These are phyloP conservation scores for Eucalyptus erythrocorys DNA, from an alignment of 345 rosid genomes.

Conservation along the genomic window DNA sequence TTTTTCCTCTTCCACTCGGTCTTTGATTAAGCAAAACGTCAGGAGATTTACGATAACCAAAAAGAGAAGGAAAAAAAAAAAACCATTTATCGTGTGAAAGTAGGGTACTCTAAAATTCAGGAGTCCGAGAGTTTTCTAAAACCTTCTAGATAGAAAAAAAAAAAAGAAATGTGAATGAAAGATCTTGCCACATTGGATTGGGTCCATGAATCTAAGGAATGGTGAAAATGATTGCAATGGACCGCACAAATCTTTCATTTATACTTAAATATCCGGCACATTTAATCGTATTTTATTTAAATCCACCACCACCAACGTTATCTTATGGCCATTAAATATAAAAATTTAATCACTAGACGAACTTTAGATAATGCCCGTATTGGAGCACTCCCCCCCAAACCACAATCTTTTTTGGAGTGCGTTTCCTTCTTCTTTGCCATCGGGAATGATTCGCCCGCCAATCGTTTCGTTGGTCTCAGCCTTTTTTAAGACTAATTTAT, in stretches of 20 bases:
- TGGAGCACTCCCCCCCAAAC: neutral
- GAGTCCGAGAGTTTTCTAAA: neutral
- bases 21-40: neutral
- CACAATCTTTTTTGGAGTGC: neutral
- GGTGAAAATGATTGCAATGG: neutral
- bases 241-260: neutral
- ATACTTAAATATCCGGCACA: neutral
- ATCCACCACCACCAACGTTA: neutral
- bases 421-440: neutral
- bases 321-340: neutral
- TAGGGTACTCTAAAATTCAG: neutral
- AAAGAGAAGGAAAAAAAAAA: too few species aligned
- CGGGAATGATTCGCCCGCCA: neutral
- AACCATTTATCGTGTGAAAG: neutral
- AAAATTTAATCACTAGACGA: neutral
- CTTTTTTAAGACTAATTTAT: neutral
- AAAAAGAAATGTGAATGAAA: neutral
- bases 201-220: neutral
- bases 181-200: neutral
- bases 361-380: neutral
- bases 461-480: neutral
- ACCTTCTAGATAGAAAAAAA: neutral
- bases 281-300: neutral
- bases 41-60: neutral
- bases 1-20: fast-evolving